phyloP scores from a whole-genome alignment of 148 eudicot genomes.

The Polygonum aviculare region DNA sequence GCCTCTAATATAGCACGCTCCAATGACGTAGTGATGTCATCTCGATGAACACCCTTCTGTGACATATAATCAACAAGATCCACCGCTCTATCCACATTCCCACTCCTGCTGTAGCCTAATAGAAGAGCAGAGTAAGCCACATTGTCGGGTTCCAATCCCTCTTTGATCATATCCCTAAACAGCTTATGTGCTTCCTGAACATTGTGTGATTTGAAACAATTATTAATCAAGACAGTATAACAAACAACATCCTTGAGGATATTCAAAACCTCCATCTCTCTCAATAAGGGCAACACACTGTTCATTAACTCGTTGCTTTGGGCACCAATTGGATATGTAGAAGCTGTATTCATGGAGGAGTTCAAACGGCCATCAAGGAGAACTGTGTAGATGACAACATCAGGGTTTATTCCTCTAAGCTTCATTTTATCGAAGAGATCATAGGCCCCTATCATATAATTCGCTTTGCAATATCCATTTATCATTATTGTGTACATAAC shows the following conservation, averaged over 20 bases:
- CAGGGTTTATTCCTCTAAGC: conserved; percentile 46
- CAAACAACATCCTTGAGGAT: conserved; percentile 27
- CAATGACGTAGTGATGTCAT: conserved; percentile 24
- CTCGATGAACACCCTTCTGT: conserved; percentile 30
- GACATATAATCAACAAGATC: conserved; percentile 36
- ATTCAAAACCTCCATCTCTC: conserved; percentile 33
- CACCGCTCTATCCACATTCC: conserved; percentile 30
- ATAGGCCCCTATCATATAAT: conserved; percentile 32
- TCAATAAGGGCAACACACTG: conserved; percentile 21
- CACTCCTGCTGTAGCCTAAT: conserved; percentile 29
- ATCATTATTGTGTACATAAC: conserved; percentile 63
- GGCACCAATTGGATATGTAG: neutral
- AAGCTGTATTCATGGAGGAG: neutral
- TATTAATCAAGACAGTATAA: conserved; percentile 38
- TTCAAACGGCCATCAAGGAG: conserved; percentile 40
- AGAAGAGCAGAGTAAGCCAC: conserved; percentile 51
- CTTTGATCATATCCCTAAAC: conserved; percentile 41
- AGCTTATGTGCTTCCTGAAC: conserved; percentile 30
- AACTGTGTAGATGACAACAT: conserved; percentile 57
- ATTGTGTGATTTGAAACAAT: conserved; percentile 25
- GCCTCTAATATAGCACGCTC: conserved; percentile 16
- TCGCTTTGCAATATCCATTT: conserved; percentile 48
- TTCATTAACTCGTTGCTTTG: conserved; percentile 12
- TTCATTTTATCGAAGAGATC: conserved; percentile 56
- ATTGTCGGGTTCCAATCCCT: conserved; percentile 38